These are phyloP conservation scores for Polymyxa betae DNA, from an alignment of 208 protist genomes.

Conservation along the genomic window DNA sequence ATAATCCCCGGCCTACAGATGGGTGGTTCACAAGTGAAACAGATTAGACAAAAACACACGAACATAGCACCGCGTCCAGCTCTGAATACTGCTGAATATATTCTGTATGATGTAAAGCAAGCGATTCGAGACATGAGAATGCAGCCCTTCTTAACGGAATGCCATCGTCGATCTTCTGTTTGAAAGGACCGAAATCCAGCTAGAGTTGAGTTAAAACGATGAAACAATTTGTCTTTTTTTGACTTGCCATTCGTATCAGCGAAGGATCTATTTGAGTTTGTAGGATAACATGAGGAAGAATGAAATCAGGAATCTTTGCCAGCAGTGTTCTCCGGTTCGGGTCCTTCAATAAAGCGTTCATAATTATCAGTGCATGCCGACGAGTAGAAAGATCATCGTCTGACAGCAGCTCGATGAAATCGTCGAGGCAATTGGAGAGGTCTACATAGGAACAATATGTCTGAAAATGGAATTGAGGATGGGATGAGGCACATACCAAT, in stretches of 20 bases:
- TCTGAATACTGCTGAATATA: neutral
- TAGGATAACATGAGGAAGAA: neutral
- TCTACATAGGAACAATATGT: constrained; percentile 12
- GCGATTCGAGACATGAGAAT: constrained; percentile 2
- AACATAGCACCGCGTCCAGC: neutral
- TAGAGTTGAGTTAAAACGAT: neutral
- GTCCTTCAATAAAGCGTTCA: constrained; percentile 12
- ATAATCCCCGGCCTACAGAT: neutral
- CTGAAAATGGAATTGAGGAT: neutral
- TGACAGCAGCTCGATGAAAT: neutral
- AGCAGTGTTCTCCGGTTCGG: neutral
- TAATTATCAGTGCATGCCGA: constrained; percentile 17
- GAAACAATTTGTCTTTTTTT: neutral
- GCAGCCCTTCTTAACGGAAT: neutral
- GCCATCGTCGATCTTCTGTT: constrained; percentile 44
- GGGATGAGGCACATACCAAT: neutral
- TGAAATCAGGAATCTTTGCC: neutral
- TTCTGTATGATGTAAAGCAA: neutral
- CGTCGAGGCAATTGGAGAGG: neutral
- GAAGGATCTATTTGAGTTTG: neutral
- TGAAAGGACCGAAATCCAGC: constrained; percentile 23
- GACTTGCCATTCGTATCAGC: neutral
- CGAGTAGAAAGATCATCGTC: constrained; percentile 16
- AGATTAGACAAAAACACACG: constrained; percentile 6
- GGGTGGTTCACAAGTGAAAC: neutral